Evolutionary conservation across 2,329 filamentous ascomycete species (phyloP).

Genomic region (Triangularia verruculosa): DNA sequence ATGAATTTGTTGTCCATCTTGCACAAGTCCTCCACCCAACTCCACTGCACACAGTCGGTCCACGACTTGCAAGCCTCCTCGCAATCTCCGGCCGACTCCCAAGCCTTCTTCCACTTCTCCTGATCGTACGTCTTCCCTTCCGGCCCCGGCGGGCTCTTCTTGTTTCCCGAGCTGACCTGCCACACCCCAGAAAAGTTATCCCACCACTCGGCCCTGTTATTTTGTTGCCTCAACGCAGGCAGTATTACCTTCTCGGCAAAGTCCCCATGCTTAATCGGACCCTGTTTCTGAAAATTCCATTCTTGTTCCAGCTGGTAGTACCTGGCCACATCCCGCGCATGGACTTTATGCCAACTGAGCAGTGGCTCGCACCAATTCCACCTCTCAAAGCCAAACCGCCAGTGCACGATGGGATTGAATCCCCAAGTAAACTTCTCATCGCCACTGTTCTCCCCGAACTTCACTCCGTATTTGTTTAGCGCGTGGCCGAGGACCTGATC

Average conservation of each 20-base stretch:
- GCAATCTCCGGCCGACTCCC: slow-evolving; percentile 14
- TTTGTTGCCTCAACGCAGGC: neutral
- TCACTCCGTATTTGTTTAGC: slow-evolving; percentile 15
- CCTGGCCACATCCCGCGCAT: slow-evolving; percentile 16
- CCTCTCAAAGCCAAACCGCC: slow-evolving; percentile 15
- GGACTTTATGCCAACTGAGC: slow-evolving; percentile 19
- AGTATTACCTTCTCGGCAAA: slow-evolving; percentile 13
- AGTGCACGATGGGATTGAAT: slow-evolving; percentile 19
- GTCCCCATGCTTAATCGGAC: slow-evolving; percentile 12
- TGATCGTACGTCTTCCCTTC: slow-evolving; percentile 4
- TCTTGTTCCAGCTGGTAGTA: slow-evolving; percentile 10
- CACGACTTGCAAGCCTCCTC: slow-evolving; percentile 15
- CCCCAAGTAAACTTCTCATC: slow-evolving; percentile 21
- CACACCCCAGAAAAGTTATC: slow-evolving; percentile 15
- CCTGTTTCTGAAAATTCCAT: slow-evolving; percentile 7
- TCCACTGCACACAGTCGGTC: slow-evolving; percentile 17
- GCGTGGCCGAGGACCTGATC: slow-evolving; percentile 19
- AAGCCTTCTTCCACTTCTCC: slow-evolving; percentile 12
- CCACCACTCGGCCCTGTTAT: slow-evolving; percentile 17
- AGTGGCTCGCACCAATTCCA: slow-evolving; percentile 19
- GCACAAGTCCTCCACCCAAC: slow-evolving; percentile 18
- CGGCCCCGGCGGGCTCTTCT: slow-evolving; percentile 9
- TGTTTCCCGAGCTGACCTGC: slow-evolving; percentile 14
- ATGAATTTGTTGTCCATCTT: slow-evolving; percentile 19
- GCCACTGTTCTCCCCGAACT: slow-evolving; percentile 17